phyloP scores from a whole-genome alignment of 805 yeast genomes.

The Blastobotrys americana region DNA sequence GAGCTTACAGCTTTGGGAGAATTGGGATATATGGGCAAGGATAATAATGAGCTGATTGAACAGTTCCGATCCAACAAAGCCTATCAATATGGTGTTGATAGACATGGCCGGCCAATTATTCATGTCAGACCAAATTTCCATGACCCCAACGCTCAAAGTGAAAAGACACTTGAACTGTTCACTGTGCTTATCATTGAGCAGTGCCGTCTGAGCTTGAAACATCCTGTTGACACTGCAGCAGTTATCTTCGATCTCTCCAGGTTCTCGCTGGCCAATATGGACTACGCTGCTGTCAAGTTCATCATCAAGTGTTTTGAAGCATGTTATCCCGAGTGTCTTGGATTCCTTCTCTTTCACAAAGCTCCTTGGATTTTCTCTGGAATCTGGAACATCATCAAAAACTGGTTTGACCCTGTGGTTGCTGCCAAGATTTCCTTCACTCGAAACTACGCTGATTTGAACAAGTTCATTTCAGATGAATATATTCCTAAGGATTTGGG shows the following conservation, averaged over 20 bases:
- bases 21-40: conserved; percentile 43
- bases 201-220: conserved; percentile 63
- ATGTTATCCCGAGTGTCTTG: conserved; percentile 91
- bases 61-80: conserved; percentile 67
- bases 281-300: conserved; percentile 83
- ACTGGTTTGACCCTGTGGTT: conserved; percentile 95
- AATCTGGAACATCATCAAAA: conserved; percentile 86
- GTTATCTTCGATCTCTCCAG: conserved; percentile 81
- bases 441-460: conserved; percentile 58
- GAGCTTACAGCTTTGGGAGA: conserved; percentile 66
- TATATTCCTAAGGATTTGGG: conserved; percentile 68
- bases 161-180: conserved; percentile 65
- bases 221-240: conserved; percentile 72
- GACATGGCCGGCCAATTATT: conserved; percentile 69
- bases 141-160: conserved; percentile 57
- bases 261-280: conserved; percentile 88
- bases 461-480: conserved; percentile 48
- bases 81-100: conserved; percentile 66
- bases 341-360: conserved; percentile 77
- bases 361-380: conserved; percentile 98
- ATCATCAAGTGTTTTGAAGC: conserved; percentile 87
- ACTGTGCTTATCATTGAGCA: conserved; percentile 74
- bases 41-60: conserved; percentile 37
- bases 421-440: conserved; percentile 87
- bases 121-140: conserved; percentile 75